Conservation (phyloP, 148 eudicot genomes). For the Silene conica region DNA sequence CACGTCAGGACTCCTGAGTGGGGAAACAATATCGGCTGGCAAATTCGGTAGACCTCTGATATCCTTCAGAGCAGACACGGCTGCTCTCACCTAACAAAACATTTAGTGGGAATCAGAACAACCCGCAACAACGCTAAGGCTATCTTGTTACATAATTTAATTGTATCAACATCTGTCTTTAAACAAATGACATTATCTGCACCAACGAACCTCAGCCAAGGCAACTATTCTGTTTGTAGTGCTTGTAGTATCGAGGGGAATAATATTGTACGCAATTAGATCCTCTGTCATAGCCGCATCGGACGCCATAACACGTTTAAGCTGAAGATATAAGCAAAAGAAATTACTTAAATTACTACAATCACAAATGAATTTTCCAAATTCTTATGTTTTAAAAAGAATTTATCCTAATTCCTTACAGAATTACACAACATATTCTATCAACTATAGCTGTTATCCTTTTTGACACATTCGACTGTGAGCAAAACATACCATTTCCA, state of each 20-base stretch:
- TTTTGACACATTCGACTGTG: not conserved
- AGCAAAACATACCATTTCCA: not conserved
- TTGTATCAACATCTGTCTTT: not conserved
- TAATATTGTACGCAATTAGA: not conserved
- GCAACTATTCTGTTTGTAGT: not conserved
- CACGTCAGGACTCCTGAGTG: slow-evolving; percentile 69
- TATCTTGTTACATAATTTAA: not conserved
- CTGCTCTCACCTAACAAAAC: slow-evolving; percentile 69
- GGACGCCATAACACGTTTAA: not conserved
- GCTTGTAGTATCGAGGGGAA: not conserved
- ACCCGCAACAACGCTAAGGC: not conserved
- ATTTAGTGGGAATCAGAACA: not conserved
- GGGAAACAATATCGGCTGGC: slow-evolving; percentile 62
- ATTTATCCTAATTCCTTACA: not conserved
- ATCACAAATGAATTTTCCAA: not conserved
- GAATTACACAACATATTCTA: not conserved
- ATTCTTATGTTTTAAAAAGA: not conserved
- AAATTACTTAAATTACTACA: not conserved
- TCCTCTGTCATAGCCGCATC: not conserved
- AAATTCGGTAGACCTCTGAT: slow-evolving; percentile 61
- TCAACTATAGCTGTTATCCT: not conserved
- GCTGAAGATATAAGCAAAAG: not conserved
- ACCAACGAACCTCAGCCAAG: not conserved
- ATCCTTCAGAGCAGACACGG: slow-evolving; percentile 69
- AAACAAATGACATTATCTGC: not conserved